These are phyloP conservation scores for Pleoardoris graminearum DNA, from an alignment of 2,329 filamentous ascomycete species.

Conservation along the genomic window DNA sequence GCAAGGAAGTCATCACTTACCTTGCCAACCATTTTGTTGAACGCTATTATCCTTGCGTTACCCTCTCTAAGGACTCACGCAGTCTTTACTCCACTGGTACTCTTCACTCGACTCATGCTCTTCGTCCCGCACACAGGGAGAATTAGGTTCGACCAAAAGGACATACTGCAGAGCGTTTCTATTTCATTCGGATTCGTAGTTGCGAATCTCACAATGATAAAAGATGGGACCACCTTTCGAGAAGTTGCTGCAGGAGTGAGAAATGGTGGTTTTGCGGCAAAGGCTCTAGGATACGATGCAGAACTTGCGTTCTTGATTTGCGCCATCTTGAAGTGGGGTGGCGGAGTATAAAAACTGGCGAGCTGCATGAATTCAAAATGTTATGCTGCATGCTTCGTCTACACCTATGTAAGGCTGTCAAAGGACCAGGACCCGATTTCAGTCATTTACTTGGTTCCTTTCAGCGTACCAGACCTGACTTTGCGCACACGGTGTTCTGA, in stretches of 20 bases:
- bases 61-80: conserved; percentile 20
- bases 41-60: conserved; percentile 25
- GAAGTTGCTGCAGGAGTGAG: conserved; percentile 15
- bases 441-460: too few species aligned
- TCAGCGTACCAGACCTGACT: too few species aligned
- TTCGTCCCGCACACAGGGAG: conserved; percentile 28
- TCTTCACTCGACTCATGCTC: conserved; percentile 25
- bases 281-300: conserved; percentile 35
- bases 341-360: conserved; percentile 23
- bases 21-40: conserved; percentile 33
- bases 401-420: too few species aligned
- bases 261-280: conserved; percentile 24
- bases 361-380: too few species aligned
- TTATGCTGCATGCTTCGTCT: too few species aligned
- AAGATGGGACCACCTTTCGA: conserved; percentile 13
- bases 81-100: conserved; percentile 25
- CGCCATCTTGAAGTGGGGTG: conserved; percentile 27
- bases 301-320: conserved; percentile 22
- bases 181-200: conserved; percentile 32
- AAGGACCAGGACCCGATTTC: too few species aligned
- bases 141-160: conserved; percentile 17
- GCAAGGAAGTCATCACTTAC: conserved; percentile 22
- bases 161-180: conserved; percentile 25
- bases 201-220: conserved; percentile 25
- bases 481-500: too few species aligned